Percentiles rank a stretch among this genome's conserved stretches.
Conservation (phyloP, 2,329 filamentous ascomycete genomes). For the Fonsecaea erecta region DNA sequence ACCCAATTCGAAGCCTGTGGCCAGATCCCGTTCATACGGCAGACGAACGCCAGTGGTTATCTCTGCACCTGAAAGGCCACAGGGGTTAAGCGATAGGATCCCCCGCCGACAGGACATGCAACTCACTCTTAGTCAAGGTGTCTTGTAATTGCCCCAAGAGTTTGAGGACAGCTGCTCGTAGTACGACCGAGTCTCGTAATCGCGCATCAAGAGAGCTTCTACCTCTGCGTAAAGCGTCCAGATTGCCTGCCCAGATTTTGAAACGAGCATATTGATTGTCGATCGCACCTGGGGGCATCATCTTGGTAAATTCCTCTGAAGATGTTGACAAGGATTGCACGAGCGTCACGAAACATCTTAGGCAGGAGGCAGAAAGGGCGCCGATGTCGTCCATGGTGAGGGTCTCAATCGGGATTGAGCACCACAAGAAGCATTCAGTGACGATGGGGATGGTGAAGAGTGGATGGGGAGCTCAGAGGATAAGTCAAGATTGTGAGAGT, state of each 20-base stretch:
- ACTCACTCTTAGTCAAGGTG: neutral
- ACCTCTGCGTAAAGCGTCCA: neutral
- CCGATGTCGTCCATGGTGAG: neutral
- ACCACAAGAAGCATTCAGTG: too few species aligned
- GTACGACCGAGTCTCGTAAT: neutral
- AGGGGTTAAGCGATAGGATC: neutral
- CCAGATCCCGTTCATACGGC: neutral
- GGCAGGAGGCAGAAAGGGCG: neutral
- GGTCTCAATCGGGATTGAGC: too few species aligned
- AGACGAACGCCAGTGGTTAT: neutral
- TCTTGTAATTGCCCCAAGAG: neutral
- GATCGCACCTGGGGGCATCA: neutral
- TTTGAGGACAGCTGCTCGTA: neutral
- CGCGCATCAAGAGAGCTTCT: neutral
- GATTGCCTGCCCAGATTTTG: neutral
- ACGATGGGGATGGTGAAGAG: too few species aligned
- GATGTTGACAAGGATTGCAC: neutral
- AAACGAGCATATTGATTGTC: neutral
- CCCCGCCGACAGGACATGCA: neutral
- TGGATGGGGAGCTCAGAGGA: too few species aligned
- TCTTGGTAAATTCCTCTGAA: neutral
- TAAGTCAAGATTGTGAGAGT: too few species aligned
- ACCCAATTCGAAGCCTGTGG: neutral
- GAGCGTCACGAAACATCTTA: neutral
- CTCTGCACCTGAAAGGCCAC: neutral